Conservation (phyloP, 768 basidiomycete genomes). For the Pulveroboletus frians region DNA sequence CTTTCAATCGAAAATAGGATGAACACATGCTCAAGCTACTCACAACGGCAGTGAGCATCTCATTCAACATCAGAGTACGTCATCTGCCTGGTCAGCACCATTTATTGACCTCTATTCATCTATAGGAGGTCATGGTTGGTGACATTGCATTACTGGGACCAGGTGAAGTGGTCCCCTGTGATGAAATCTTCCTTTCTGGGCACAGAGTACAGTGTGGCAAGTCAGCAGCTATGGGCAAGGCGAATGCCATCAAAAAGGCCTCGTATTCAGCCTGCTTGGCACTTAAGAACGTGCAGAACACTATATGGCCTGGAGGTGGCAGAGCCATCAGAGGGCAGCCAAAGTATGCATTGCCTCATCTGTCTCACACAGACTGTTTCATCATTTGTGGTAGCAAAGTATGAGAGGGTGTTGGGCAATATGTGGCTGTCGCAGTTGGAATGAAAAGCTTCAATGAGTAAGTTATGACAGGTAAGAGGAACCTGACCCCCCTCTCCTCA, state of each 20-base stretch:
- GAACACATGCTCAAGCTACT: constrained; percentile 86
- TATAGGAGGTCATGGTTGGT: constrained; percentile 86
- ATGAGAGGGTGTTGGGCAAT: constrained; percentile 88
- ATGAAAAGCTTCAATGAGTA: constrained; percentile 91
- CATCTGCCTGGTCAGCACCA: neutral
- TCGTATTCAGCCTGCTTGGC: constrained; percentile 70
- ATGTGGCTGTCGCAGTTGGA: constrained; percentile 91
- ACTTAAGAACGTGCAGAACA: constrained; percentile 35
- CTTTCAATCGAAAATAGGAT: constrained; percentile 91
- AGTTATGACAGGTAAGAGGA: constrained; percentile 86
- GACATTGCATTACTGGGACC: constrained; percentile 91
- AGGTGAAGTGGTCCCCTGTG: constrained; percentile 93
- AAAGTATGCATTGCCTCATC: constrained; percentile 5
- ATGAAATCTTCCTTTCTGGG: constrained; percentile 88
- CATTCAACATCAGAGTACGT: constrained; percentile 74
- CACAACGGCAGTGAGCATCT: constrained; percentile 65
- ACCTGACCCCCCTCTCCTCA: neutral
- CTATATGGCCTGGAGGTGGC: constrained; percentile 11
- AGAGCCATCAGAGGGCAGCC: constrained; percentile 25
- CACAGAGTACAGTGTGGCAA: constrained; percentile 96
- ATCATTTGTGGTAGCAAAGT: constrained; percentile 89
- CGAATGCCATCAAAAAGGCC: constrained; percentile 88
- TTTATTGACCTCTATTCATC: constrained; percentile 13
- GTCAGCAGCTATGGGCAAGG: constrained; percentile 94
- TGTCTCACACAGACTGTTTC: constrained; percentile 82